Percentiles rank a stretch among this genome's conserved stretches.
These are phyloP conservation scores for Saturnispora kantuleensis DNA, from an alignment of 805 yeast genomes.

Conservation along the genomic window DNA sequence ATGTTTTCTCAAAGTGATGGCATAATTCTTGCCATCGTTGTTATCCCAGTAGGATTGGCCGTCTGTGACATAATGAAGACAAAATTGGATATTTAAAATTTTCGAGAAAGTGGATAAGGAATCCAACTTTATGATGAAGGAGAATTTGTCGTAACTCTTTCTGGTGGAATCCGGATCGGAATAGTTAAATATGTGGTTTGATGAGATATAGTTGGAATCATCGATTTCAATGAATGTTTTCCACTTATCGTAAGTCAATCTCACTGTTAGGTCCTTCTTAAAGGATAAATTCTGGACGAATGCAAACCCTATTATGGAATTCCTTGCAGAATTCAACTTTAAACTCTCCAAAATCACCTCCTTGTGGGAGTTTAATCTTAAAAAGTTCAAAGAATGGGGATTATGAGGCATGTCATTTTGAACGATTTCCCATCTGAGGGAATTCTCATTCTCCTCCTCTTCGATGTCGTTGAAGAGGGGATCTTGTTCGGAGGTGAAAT, in stretches of 20 bases:
- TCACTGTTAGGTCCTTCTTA: constrained; percentile 33
- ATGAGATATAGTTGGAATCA: constrained; percentile 28
- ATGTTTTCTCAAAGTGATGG: constrained; percentile 24
- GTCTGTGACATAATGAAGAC: constrained; percentile 30
- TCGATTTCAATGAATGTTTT: constrained; percentile 25
- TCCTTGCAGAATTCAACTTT: constrained; percentile 31
- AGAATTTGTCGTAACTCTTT: constrained; percentile 32
- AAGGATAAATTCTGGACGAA: constrained; percentile 31
- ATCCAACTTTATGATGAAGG: constrained; percentile 37
- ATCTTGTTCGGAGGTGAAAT: constrained; percentile 11
- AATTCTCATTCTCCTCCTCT: constrained; percentile 13
- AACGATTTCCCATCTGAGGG: constrained; percentile 23
- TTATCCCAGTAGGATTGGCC: constrained; percentile 32
- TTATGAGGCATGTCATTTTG: constrained; percentile 25
- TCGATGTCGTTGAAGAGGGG: constrained; percentile 17
- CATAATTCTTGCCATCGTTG: constrained; percentile 29
- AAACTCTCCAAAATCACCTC: constrained; percentile 28
- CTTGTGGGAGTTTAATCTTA: constrained; percentile 23
- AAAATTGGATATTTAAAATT: constrained; percentile 28
- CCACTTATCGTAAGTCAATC: constrained; percentile 43
- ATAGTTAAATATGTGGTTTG: constrained; percentile 32
- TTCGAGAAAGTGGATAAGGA: constrained; percentile 19
- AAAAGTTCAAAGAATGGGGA: constrained; percentile 22
- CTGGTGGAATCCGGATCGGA: constrained; percentile 18
- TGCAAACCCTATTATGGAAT: constrained; percentile 32